Conservation (phyloP, 108 stramenopile species). For the Heterococcus sp. region DNA sequence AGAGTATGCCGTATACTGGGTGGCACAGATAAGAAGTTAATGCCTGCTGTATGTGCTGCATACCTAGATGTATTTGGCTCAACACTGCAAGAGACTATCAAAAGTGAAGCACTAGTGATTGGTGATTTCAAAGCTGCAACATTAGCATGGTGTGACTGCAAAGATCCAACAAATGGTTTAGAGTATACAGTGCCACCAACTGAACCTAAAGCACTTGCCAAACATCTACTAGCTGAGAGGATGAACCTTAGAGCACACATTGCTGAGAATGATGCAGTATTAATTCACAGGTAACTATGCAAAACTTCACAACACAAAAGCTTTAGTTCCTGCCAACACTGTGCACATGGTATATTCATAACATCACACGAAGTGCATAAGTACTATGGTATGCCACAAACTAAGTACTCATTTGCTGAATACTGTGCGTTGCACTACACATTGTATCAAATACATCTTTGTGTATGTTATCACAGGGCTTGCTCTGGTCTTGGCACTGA, state of each 20-base stretch:
- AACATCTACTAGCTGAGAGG: slow-evolving; percentile 30
- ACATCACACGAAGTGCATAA: no score
- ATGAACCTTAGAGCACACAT: neutral
- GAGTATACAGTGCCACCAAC: slow-evolving; percentile 10
- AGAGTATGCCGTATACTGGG: slow-evolving; percentile 17
- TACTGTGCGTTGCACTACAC: neutral
- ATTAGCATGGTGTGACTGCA: slow-evolving; percentile 6
- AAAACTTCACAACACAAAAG: neutral
- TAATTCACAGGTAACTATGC: neutral
- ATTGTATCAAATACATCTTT: neutral
- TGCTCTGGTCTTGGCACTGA: neutral
- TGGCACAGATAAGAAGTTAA: slow-evolving; percentile 23
- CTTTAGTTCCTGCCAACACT: neutral
- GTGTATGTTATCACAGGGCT: neutral
- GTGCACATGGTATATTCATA: no score
- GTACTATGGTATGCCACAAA: neutral
- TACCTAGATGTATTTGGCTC: slow-evolving; percentile 17
- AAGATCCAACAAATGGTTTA: slow-evolving; percentile 27
- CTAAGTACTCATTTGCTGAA: neutral
- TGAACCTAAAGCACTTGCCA: slow-evolving; percentile 10
- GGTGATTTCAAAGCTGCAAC: slow-evolving; percentile 3
- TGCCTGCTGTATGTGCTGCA: slow-evolving; percentile 1
- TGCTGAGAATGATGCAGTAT: neutral
- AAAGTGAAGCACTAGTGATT: slow-evolving; percentile 5
- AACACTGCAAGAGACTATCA: slow-evolving; percentile 17